These are phyloP conservation scores for Ploettnerulaceae sp. DNA, from an alignment of 2,329 filamentous ascomycete genomes.

Conservation along the genomic window DNA sequence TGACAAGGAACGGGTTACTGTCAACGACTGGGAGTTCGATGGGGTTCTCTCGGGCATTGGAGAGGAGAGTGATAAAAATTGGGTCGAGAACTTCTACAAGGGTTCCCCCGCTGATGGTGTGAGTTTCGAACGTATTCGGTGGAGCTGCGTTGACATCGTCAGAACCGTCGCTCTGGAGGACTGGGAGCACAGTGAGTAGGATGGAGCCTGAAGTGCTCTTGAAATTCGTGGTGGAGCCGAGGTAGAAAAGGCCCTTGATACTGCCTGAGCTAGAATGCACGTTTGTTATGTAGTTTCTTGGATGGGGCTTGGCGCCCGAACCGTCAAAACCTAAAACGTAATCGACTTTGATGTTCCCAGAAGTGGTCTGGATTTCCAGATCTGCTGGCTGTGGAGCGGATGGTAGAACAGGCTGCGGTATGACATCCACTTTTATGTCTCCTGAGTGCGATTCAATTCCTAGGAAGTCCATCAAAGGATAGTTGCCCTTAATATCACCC, in stretches of 20 bases:
- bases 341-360: conserved; percentile 25
- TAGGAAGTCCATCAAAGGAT: conserved; percentile 30
- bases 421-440: conserved; percentile 18
- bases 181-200: conserved; percentile 22
- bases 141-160: neutral
- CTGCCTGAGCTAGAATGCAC: conserved; percentile 25
- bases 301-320: conserved; percentile 19
- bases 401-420: conserved; percentile 21
- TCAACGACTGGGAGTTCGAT: conserved; percentile 15
- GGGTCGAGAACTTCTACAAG: conserved; percentile 25
- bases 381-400: conserved; percentile 26
- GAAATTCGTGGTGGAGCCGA: conserved; percentile 25
- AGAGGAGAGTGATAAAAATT: conserved; percentile 23
- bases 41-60: conserved; percentile 1
- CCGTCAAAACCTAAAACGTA: conserved; percentile 17
- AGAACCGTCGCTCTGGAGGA: conserved; percentile 18
- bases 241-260: conserved; percentile 27
- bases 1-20: conserved; percentile 20
- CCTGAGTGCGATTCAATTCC: conserved; percentile 26
- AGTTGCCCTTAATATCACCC: conserved; percentile 27
- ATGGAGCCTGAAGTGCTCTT: conserved; percentile 22
- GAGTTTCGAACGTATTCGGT: conserved; percentile 22
- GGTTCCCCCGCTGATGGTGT: conserved; percentile 25
- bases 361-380: conserved; percentile 25
- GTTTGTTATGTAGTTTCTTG: conserved; percentile 30